A percentile compares a stretch with the other conserved stretches of the same genome.
Evolutionary conservation across 2,329 filamentous ascomycete species (phyloP).

Genomic region (Penicillium sp.): DNA sequence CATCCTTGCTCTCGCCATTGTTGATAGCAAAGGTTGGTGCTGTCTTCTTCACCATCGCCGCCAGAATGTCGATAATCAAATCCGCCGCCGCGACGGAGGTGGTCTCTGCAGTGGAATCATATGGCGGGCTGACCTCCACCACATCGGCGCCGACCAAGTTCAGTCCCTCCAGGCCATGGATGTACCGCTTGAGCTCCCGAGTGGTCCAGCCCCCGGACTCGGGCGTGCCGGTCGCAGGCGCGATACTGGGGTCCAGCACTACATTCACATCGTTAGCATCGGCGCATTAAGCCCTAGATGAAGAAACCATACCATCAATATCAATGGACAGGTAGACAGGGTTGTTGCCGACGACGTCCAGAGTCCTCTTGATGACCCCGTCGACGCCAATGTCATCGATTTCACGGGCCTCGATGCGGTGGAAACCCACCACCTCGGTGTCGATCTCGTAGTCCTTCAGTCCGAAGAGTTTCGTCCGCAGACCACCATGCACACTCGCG

Average conservation of each 20-base stretch:
- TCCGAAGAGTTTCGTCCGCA: constrained; percentile 26
- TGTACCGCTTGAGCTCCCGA: constrained; percentile 19
- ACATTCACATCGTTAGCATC: not conserved
- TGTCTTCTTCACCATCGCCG: constrained; percentile 27
- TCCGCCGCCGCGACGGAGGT: constrained; percentile 31
- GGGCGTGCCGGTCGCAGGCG: constrained; percentile 32
- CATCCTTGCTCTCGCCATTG: not conserved
- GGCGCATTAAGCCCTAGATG: not conserved
- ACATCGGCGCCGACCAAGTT: constrained; percentile 24
- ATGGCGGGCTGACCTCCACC: constrained; percentile 50
- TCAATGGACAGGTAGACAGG: constrained; percentile 35
- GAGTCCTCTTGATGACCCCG: constrained; percentile 21
- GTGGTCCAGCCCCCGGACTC: constrained; percentile 26
- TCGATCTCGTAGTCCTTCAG: constrained; percentile 27
- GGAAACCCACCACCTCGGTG: constrained; percentile 24
- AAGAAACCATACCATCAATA: constrained; percentile 26
- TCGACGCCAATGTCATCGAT: constrained; percentile 26
- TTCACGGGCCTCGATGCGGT: constrained; percentile 24
- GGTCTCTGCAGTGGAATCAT: constrained; percentile 24
- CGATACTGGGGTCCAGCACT: constrained; percentile 33
- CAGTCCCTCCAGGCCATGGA: constrained; percentile 19
- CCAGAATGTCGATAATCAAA: constrained; percentile 30
- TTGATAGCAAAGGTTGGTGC: constrained; percentile 1
- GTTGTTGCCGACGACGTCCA: constrained; percentile 17
- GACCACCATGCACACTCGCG: constrained; percentile 24